Evolutionary conservation across 768 basidiomycete species (phyloP), one percentile per base, ranked within the genome.

Genomic region (Mycena pura): DNA sequence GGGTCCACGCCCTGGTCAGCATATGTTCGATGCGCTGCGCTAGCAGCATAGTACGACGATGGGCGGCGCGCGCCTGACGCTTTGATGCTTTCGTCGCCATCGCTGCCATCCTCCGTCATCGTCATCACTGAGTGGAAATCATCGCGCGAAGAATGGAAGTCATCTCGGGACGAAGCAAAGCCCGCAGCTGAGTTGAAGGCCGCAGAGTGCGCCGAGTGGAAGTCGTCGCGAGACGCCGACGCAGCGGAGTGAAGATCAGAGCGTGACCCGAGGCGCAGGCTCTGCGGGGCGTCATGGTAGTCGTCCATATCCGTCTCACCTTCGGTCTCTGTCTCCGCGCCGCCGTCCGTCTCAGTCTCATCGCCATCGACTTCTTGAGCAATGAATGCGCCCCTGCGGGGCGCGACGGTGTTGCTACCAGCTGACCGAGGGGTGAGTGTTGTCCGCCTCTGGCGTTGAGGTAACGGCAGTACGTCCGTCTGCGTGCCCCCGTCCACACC

Each of bases 111-210:
- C 64, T 92, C 90, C 38, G 88, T 86, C 75, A 85, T 75, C 2
- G 89, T 91, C 78, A 85, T 74, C 71, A 90, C 78, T 6, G 90
- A 92, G 70, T 93, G 86, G 84, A 92, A 92, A 66, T 91, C 90
- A 32, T 90, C 86, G 28, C 76, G 77, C 46, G 90, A 89, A 52
- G 89, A 87, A 1, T 21, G 40, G 27, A 58, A 58, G 31, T 41
- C 57, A 25, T 14, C 40, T 11, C 4, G 21, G 27, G 46, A 89
- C 57, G 88, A 87, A 1, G 39, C 38, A 27, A 59, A 27, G 14
- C 29, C 57, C n/a, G 27, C 48, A 8, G 47, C 53, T 14, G 63
- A 60, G 15, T 29, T 54, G 48, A 63, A 58, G 38, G 40, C 62
- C 9, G 40, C 47, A 27, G 57, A 44, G 10, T 47, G 53, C 17